Base-by-base conservation (phyloP, 495 filamentous ascomycete genomes). In the Talaromyces stipitatus region DNA sequence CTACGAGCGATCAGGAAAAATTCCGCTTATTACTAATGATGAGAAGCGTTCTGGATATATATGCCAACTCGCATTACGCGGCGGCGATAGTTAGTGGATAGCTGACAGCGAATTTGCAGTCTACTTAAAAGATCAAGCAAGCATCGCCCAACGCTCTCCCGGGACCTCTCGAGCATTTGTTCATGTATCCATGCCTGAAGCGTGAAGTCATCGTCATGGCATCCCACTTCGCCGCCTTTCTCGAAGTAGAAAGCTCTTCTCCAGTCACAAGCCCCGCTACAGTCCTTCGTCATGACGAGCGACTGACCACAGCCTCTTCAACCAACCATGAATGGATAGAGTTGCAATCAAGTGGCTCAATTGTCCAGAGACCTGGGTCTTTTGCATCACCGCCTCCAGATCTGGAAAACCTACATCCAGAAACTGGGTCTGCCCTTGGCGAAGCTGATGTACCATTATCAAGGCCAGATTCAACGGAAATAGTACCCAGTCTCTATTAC, bases 401-500 rank as follows among this genome's bases (percentile, higher is more conserved):
- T 9, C 16, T 63, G 66, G 28, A 87, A 62, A 82, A 74, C 60
- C 64, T 67, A 26, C 73, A 78, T 18, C 54, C 69, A 22, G 76
- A 69, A 8, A 79, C 79, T 7, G 54, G 59, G 55, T 58, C 67
- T 57, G 43, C 62, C 36, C 63, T 77, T 30, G 66, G 14, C 36
- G 38, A 30, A 14, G 36, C 24, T 14, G 26, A 32, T 27, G 12
- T 14, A 3, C 20, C 20, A 18, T 29, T 16, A 4, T 26, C 30
- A 2, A n/a, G 38, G 18, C 20, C 29, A 10, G 22, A 11, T 8
- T 9, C 63, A 24, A 67, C 73, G 27, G 72, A 74, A 20, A 58
- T 73, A 14, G 67, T 80, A 30, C 81, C 80, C 48, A 77, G 69
- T 47, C 75, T 78, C 47, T 79, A 70, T 10, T 73, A 76, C 55